phyloP scores from a whole-genome alignment of 2,329 filamentous ascomycete genomes.

The Nigrospora oryzae region DNA sequence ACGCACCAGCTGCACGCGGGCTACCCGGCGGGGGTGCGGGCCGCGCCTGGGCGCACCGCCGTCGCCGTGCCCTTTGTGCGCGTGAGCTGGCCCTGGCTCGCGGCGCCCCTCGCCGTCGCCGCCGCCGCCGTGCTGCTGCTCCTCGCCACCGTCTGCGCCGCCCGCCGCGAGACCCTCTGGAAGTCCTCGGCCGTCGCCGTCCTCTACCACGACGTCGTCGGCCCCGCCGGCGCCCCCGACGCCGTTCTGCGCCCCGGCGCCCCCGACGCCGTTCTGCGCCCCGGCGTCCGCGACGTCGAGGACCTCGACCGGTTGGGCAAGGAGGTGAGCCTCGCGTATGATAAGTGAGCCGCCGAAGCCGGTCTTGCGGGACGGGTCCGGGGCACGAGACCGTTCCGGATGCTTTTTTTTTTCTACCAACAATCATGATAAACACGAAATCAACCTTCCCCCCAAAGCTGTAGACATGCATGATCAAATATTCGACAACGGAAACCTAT shows the following conservation, averaged over 20 bases:
- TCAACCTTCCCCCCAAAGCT: too few relatives aligned
- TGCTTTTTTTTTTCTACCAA: too few relatives aligned
- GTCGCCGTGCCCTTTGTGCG: neutral
- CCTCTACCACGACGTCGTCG: neutral
- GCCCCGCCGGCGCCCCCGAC: neutral
- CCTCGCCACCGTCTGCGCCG: neutral
- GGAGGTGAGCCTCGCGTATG: too few relatives aligned
- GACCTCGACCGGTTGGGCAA: neutral
- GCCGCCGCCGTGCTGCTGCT: neutral
- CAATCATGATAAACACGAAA: too few relatives aligned
- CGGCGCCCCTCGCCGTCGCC: neutral
- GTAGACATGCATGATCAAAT: too few relatives aligned
- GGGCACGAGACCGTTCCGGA: too few relatives aligned
- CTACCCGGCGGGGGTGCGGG: too few relatives aligned
- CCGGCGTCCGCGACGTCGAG: neutral
- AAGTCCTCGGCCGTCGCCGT: neutral
- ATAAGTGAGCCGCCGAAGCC: too few relatives aligned
- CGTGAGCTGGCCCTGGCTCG: neutral
- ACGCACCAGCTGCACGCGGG: conserved; percentile 5
- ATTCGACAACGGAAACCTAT: too few relatives aligned
- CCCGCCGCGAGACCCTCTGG: neutral
- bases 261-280: neutral
- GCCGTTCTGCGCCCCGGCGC: neutral
- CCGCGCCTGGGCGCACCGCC: neutral
- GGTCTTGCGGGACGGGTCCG: too few relatives aligned